These are phyloP conservation scores for Achaetomiella virescens DNA, from an alignment of 495 filamentous ascomycete species.

Conservation along the genomic window DNA sequence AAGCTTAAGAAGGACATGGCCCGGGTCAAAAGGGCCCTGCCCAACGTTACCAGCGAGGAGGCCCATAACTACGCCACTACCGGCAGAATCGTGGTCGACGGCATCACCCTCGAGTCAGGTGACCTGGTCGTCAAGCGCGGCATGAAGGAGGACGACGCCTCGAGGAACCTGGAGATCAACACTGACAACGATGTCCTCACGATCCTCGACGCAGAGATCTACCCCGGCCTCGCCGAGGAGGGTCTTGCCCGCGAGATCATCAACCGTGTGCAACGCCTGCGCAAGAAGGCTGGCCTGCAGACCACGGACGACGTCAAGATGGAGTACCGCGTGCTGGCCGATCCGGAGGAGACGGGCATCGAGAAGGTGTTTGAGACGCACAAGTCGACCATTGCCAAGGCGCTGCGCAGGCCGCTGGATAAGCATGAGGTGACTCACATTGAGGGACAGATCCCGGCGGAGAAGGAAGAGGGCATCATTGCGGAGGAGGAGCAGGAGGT, in stretches of 20 bases:
- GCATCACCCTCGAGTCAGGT: slow-evolving; percentile 70
- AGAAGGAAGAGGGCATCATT: slow-evolving; percentile 57
- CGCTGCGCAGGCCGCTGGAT: slow-evolving; percentile 71
- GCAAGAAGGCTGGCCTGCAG: slow-evolving; percentile 41
- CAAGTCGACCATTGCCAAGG: slow-evolving; percentile 64
- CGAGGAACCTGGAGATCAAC: slow-evolving; percentile 72
- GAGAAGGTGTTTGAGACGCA: slow-evolving; percentile 67
- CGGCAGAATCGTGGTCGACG: slow-evolving; percentile 71
- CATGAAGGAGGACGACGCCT: slow-evolving; percentile 60
- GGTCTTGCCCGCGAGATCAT: slow-evolving; percentile 41
- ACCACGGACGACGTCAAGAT: slow-evolving; percentile 42
- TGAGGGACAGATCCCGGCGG: slow-evolving; percentile 55
- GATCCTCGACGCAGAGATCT: slow-evolving; percentile 37
- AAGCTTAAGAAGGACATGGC: slow-evolving; percentile 91
- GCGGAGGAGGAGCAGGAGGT: slow-evolving; percentile 85
- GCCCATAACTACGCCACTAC: slow-evolving; percentile 66
- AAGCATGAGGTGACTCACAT: slow-evolving; percentile 59
- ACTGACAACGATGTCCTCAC: slow-evolving; percentile 56
- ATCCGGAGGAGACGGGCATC: slow-evolving; percentile 74
- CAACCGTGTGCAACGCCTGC: slow-evolving; percentile 41
- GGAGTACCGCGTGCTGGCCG: slow-evolving; percentile 45
- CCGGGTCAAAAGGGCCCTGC: slow-evolving; percentile 85
- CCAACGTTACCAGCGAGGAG: slow-evolving; percentile 67
- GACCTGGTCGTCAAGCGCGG: slow-evolving; percentile 81
- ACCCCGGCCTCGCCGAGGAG: slow-evolving; percentile 39